These are phyloP conservation scores for Vitellaria paradoxa DNA, from an alignment of 179 eudicot genomes.

Conservation along the genomic window DNA sequence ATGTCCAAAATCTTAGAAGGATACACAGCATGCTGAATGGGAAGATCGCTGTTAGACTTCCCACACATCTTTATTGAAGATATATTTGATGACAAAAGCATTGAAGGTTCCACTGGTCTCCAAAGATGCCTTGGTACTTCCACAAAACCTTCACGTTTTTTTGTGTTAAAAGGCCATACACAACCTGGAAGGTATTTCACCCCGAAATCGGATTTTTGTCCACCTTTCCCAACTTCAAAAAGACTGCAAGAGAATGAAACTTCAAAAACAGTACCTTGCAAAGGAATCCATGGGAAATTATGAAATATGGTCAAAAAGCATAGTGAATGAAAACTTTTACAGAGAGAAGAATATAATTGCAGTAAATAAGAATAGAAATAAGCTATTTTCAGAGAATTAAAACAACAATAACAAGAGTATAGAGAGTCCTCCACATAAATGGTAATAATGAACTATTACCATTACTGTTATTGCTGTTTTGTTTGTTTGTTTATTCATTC, in stretches of 20 bases:
- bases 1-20: constrained; percentile 33
- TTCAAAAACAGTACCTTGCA: background rate
- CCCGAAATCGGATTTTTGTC: constrained; percentile 32
- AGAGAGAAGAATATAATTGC: background rate
- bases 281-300: background rate
- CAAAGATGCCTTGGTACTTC: constrained; percentile 38
- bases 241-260: constrained; percentile 41
- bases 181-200: constrained; percentile 34
- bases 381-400: background rate
- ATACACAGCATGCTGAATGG: constrained; percentile 60
- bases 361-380: background rate
- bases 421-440: background rate
- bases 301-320: background rate
- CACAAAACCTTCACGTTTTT: constrained; percentile 21
- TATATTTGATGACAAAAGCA: constrained; percentile 45
- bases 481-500: background rate
- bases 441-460: background rate
- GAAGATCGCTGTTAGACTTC: constrained; percentile 28
- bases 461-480: background rate
- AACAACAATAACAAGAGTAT: background rate
- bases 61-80: constrained; percentile 53
- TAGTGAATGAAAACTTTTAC: background rate
- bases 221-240: constrained; percentile 46
- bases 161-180: constrained; percentile 46
- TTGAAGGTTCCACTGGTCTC: constrained; percentile 38